These are phyloP conservation scores for Rhynchosporium secalis DNA, from an alignment of 2,329 filamentous ascomycete species.

Conservation along the genomic window DNA sequence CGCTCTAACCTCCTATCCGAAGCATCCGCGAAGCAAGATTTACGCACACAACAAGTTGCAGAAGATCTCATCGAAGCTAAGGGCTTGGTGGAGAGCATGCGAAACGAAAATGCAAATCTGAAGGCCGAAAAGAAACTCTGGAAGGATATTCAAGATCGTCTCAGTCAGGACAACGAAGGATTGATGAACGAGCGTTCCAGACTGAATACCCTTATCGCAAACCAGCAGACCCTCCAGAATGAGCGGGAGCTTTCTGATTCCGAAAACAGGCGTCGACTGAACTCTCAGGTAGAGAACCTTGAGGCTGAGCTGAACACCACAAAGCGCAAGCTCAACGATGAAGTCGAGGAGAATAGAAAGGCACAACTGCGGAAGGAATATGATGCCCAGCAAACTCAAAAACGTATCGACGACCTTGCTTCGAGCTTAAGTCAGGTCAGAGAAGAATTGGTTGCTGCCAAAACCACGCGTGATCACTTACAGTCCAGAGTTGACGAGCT, in stretches of 20 bases:
- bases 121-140: constrained; percentile 94
- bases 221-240: constrained; percentile 85
- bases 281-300: constrained; percentile 73
- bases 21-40: constrained; percentile 83
- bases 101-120: constrained; percentile 86
- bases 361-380: constrained; percentile 82
- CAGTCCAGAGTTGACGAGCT: constrained; percentile 88
- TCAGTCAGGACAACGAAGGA: constrained; percentile 84
- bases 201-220: constrained; percentile 78
- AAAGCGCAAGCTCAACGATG: constrained; percentile 81
- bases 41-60: constrained; percentile 85
- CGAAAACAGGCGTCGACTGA: constrained; percentile 77
- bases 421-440: constrained; percentile 75
- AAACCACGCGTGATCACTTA: constrained; percentile 86
- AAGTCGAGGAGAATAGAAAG: constrained; percentile 83
- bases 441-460: constrained; percentile 81
- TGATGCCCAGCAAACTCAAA: constrained; percentile 83
- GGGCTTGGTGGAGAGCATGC: constrained; percentile 79
- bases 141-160: constrained; percentile 87
- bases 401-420: constrained; percentile 89
- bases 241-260: constrained; percentile 84
- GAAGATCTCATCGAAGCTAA: constrained; percentile 89
- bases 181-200: constrained; percentile 82
- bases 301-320: constrained; percentile 76
- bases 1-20: constrained; percentile 76